Percentiles rank a stretch among this genome's conserved stretches.
phyloP scores from a whole-genome alignment of 257 asterid genomes.

The Apocynum venetum region DNA sequence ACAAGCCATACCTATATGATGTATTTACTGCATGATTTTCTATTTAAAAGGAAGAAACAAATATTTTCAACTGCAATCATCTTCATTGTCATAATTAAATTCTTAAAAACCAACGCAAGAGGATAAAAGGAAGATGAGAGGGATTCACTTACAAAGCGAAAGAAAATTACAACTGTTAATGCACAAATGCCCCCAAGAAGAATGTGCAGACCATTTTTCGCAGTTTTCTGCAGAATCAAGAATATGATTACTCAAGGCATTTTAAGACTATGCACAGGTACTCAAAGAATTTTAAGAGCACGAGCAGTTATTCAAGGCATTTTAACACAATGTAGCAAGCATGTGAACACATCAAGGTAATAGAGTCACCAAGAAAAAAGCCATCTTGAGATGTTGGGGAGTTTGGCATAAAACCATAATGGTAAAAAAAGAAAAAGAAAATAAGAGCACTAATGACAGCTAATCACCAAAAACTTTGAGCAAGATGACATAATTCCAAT shows the following conservation, averaged over 20 bases:
- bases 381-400: neutral
- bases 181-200: slow-evolving; percentile 97
- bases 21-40: neutral
- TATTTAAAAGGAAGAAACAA: neutral
- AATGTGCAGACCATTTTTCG: slow-evolving; percentile 82
- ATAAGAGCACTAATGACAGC: neutral
- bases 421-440: neutral
- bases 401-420: neutral
- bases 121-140: slow-evolving; percentile 8
- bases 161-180: slow-evolving; percentile 76
- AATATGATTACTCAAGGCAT: slow-evolving; percentile 2
- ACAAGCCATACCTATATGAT: neutral
- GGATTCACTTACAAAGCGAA: slow-evolving; percentile 79
- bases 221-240: slow-evolving; percentile 60
- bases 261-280: neutral
- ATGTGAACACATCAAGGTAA: neutral
- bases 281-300: neutral
- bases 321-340: neutral
- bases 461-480: neutral
- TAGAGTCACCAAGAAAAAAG: neutral
- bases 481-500: neutral
- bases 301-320: neutral
- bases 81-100: neutral
- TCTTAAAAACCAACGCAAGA: neutral
- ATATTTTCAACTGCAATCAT: neutral